These are phyloP conservation scores for Haematococcus lacustris DNA, from an alignment of 139 green algal genomes.

Conservation along the genomic window DNA sequence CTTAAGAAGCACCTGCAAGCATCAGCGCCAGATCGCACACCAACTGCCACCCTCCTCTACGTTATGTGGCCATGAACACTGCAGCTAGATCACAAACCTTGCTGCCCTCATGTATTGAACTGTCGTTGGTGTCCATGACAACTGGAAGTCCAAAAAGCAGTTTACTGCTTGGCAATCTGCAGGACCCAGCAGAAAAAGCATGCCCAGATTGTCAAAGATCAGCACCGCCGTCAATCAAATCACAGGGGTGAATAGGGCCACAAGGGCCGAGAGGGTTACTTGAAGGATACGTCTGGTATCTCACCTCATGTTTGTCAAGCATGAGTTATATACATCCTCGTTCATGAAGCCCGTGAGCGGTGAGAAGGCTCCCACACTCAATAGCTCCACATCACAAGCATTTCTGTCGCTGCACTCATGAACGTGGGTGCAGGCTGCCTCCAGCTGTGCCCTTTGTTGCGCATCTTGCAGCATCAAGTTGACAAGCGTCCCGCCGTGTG, in stretches of 20 bases:
- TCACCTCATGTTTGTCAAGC: slow-evolving; percentile 70
- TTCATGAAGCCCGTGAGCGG: slow-evolving; percentile 84
- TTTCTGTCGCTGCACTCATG: slow-evolving; percentile 76
- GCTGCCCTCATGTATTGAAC: slow-evolving; percentile 59
- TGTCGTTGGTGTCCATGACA: slow-evolving; percentile 80
- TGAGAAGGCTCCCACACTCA: slow-evolving; percentile 79
- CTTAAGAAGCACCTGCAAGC: slow-evolving; percentile 64
- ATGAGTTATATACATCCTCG: slow-evolving; percentile 66
- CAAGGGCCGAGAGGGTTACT: too few relatives aligned
- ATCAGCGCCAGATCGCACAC: neutral
- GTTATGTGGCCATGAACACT: neutral
- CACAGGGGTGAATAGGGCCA: too few relatives aligned
- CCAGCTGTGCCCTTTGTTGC: slow-evolving; percentile 28
- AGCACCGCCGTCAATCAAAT: too few relatives aligned
- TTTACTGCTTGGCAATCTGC: slow-evolving; percentile 50
- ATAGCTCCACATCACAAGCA: slow-evolving; percentile 89
- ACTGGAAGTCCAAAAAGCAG: slow-evolving; percentile 82
- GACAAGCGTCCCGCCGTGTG: slow-evolving; percentile 64
- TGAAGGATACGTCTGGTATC: too few relatives aligned
- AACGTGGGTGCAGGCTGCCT: slow-evolving; percentile 18
- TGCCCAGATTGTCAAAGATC: too few relatives aligned
- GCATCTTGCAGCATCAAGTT: slow-evolving; percentile 56
- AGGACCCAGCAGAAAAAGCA: too few relatives aligned
- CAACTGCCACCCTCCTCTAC: too few relatives aligned
- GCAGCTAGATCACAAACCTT: slow-evolving; percentile 26